Evolutionary conservation across 192 early-diverging fungal species (phyloP).

Genomic region (Chytriomyces confervae): DNA sequence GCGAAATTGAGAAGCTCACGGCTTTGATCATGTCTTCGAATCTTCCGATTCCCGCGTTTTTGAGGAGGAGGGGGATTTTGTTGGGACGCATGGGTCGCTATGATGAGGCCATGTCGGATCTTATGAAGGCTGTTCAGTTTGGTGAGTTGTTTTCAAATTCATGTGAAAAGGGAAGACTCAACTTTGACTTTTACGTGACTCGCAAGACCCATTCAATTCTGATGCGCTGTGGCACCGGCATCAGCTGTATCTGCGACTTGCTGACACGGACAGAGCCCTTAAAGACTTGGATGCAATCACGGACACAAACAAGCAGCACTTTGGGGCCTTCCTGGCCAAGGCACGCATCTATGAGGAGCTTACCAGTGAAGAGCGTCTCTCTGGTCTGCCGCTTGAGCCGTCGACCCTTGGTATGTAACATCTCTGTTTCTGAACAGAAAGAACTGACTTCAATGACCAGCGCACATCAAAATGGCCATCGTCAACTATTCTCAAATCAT

Average conservation of each 20-base stretch:
- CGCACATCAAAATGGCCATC: constrained; percentile 53
- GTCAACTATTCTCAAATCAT: constrained; percentile 63
- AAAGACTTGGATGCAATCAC: constrained; percentile 59
- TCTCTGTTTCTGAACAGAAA: too few species aligned
- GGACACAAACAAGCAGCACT: constrained; percentile 55
- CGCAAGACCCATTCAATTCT: constrained; percentile 60
- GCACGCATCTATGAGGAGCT: constrained; percentile 59
- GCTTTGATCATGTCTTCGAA: constrained; percentile 38
- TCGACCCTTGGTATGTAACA: constrained; percentile 6
- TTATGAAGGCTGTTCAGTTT: constrained; percentile 53
- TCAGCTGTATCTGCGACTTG: constrained; percentile 51
- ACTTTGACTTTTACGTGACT: too few species aligned
- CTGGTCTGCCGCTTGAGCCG: constrained; percentile 26
- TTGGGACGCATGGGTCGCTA: constrained; percentile 45
- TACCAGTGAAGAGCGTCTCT: constrained; percentile 20
- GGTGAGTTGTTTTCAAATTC: too few species aligned
- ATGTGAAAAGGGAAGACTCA: too few species aligned
- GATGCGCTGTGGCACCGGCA: constrained; percentile 61
- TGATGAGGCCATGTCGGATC: constrained; percentile 48
- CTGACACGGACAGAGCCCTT: constrained; percentile 50
- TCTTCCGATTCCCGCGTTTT: constrained; percentile 53
- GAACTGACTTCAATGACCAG: constrained; percentile 21
- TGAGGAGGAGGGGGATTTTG: constrained; percentile 50
- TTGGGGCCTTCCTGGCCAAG: constrained; percentile 58
- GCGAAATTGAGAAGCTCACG: constrained; percentile 48